Base-by-base conservation (phyloP, 176 grass and related monocot genomes). In the Eragrostis curvula region DNA sequence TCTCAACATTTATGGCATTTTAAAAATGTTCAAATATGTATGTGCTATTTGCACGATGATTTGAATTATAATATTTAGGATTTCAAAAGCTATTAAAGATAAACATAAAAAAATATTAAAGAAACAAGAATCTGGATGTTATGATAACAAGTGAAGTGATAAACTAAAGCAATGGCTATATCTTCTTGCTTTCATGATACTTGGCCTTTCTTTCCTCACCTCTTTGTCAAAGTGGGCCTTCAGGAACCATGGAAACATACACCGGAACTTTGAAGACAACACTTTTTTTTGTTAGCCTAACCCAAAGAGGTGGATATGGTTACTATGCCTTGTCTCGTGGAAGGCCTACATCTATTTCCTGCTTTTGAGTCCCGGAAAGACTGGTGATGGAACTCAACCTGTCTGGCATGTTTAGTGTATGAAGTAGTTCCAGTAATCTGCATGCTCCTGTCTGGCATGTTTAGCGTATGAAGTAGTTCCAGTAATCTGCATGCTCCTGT, bases 111-210 rank as follows among this genome's bases (percentile, higher is more conserved):
- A 7, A 4, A 4, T 36, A 4, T 36, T 36, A 32, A 20, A 6
- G 25, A 47, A 60, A 60, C 24, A 20, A 71, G 67, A 59, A 59
- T 21, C 1, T 47, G 17, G 8, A 20, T n/a, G 52, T 6, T 71
- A 71, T 81, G 24, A 71, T 81, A 8, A 3, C 66, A 32, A 12
- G 23, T 57, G 66, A 58, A 55, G 77, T 56, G 78, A 50, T 70
- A 46, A 81, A 40, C 24, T 81, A 71, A 71, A 60, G 67, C 44
- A 30, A 30, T 48, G 42, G 25, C 43, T 20, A 66, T 79, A 79
- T 59, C 78, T 67, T 70, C 48, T 18, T 70, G 65, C 79, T 81
- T 81, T 81, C 10, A 46, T 8, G 79, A 17, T 59, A 66, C 66
- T 58, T 44, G 44, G 9, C 14, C 78, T 61, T 55, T 21, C 65